Base-by-base conservation (phyloP, 2,329 filamentous ascomycete genomes). In the Diaporthe australafricana region DNA sequence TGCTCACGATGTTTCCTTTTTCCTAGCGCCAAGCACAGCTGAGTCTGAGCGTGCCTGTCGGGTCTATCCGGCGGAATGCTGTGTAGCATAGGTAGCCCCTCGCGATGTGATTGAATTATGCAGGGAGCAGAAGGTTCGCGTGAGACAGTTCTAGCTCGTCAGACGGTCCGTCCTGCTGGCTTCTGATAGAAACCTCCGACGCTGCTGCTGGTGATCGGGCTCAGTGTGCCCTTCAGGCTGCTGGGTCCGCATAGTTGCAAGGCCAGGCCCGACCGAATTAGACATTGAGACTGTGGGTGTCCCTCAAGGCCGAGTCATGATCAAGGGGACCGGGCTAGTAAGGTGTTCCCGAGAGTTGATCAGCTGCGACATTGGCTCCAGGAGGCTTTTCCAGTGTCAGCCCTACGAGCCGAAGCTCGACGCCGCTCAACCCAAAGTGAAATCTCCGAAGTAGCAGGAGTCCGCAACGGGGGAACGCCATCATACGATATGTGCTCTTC, bases 361-460 rank as follows among this genome's bases (percentile, higher is more conserved):
- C 67, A 69, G 53, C 45, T 60, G 66, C 53, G 50, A 69, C 67
- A 32, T 30, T 69, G 53, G 40, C 22, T 22, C 22, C 67, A 48
- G 35, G 55, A 50, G 56, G 67, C 67, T 45, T 52, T 17, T 38
- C 69, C 20, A 66, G 38, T 30, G 27, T 72, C 67, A 72, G 71
- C 71, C 71, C 68, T 70, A 70, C 30, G 53, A 50, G n/a, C 67
- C 52, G 57, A 50, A 42, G 40, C 53, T 60, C 47, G 66, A 56
- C 52, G 52, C 50, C 66, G 40, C 47, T 53, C 45, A 42, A 52
- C 40, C 56, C 47, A 65, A 53, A 25, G 35, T 60, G 45, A 47
- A 57, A 42, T 53, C 48, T 38, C 42, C 60, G 50, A 55, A 67
- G 32, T 48, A 35, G 32, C n/a, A 50, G 40, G 52, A 45, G 38